Evolutionary conservation across 2,329 filamentous ascomycete genomes (phyloP), one percentile per base, ranked within the genome.

Genomic region (Pseudocercospora crystallina): DNA sequence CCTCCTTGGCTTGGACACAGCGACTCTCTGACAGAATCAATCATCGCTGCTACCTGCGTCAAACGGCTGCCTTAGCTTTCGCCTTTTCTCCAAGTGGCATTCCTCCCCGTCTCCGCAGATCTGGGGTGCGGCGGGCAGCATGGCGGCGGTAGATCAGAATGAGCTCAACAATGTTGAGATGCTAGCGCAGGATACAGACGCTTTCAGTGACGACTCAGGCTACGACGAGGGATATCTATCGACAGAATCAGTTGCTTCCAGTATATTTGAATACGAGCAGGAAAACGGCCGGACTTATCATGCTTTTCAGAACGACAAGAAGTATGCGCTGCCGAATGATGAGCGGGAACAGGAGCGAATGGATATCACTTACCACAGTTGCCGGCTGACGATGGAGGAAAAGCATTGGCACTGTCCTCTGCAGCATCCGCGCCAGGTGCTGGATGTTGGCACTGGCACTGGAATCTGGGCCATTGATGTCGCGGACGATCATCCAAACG

Each of bases 361-460:
- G 49, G 63, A 65, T 45, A 62, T 65, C 32, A 57, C 59, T 20
- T 63, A 65, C 38, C 57, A 60, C 43, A 50, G 50, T 32, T 46
- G 58, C 9, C 55, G 57, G 5, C 46, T 60, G 26, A 54, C 52
- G 3, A 35, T 60, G 12, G 75, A 36, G n/a, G 57, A 58, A 29
- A 46, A 50, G 41, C 57, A 56, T 30, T 60, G 48, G 51, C 49
- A 53, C 53, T 47, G 53, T 30, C 57, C 57, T 10, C 43, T 58
- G 1, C 59, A 61, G 2, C 58, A 65, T 10, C 69, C 71, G 2
- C 64, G 68, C 14, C 67, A 69, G 30, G 70, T 77, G 8, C 68
- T 79, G 11, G 77, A 79, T 57, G 61, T 78, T n/a, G 76, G 75
- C 9, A 78, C 75, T 1, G 76, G 75, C 9, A 76, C 73, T 5